Evolutionary conservation across 2,329 filamentous ascomycete species (phyloP), one percentile per base, ranked within the genome.

Genomic region (Hymenoscyphus repandus): DNA sequence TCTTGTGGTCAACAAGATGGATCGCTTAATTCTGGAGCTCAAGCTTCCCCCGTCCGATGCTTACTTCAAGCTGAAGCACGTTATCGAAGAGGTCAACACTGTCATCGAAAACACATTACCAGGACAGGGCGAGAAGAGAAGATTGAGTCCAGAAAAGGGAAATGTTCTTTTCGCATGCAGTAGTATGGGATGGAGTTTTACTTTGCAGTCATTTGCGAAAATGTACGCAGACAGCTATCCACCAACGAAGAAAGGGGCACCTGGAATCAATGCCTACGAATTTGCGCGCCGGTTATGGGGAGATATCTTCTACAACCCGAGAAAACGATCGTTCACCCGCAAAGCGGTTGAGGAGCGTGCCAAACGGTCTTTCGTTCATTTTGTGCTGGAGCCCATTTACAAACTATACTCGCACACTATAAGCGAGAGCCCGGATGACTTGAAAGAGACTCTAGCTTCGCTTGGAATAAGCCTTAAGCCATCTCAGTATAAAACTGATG

Each of bases 21-120:
- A 99, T 63, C 84, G 93, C 20, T 73, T 99, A 53, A 96, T 99
- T 55, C 72, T 99, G 41, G 93, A 99, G 71, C 76, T 99, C 45
- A 95, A 95, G 68, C 78, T 99, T 12, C 93, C 93, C 2, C 93
- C 93, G 1, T 89, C 85, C 58, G 93, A 99, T 66, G 93, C 93
- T 11, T 99, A 99, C 72, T 97, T 96, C 77, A 99, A 99, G 76
- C 76, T 99, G 49, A 97, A 96, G 72, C 91, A 97, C 68, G 90
- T 96, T n/a, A 83, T 99, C 47, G 93, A 99, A 69, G 90, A 97
- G 70, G 91, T 99, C 69, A 99, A 99, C 71, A 96, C 90, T 1
- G 75, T 93, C 60, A 97, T 99, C 63, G 89, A 95, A 66, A 90
- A 88, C 66, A 86, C 88, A 2, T 76, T 90, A 27, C 92, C 93